A percentile compares a stretch with the other conserved stretches of the same genome.
Conservation (phyloP, 176 grass and related monocot genomes). For the Melocanna baccifera region DNA sequence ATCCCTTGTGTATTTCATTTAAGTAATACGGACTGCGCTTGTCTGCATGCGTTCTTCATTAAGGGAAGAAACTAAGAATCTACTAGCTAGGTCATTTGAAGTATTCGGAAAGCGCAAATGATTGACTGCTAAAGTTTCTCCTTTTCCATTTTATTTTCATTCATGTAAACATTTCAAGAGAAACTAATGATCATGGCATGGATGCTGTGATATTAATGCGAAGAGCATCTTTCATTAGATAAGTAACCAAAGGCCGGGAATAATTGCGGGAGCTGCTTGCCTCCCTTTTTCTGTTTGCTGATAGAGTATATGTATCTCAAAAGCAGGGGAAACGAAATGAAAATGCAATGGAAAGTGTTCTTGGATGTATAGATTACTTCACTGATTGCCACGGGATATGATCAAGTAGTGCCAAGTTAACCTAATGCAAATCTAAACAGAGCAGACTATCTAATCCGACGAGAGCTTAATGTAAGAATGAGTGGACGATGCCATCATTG, state of each 20-base stretch:
- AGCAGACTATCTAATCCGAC: slow-evolving; percentile 33
- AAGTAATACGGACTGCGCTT: not conserved
- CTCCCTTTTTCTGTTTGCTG: slow-evolving; percentile 11
- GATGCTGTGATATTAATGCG: slow-evolving; percentile 23
- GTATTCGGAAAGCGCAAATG: slow-evolving; percentile 34
- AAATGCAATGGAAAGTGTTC: slow-evolving; percentile 24
- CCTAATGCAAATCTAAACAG: slow-evolving; percentile 20
- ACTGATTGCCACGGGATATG: slow-evolving; percentile 33
- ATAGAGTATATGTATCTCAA: slow-evolving; percentile 31
- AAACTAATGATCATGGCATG: slow-evolving; percentile 23
- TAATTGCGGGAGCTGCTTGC: slow-evolving; percentile 42
- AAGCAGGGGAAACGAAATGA: slow-evolving; percentile 28
- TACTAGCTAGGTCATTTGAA: slow-evolving; percentile 23
- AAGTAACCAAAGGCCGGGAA: not conserved
- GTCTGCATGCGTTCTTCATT: slow-evolving; percentile 15
- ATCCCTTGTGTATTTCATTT: not conserved
- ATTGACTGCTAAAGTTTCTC: slow-evolving; percentile 40
- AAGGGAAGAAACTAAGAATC: slow-evolving; percentile 23
- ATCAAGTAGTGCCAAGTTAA: slow-evolving; percentile 29
- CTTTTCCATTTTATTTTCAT: not conserved
- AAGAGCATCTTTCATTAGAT: slow-evolving; percentile 32
- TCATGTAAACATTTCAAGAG: slow-evolving; percentile 21
- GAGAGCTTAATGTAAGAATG: slow-evolving; percentile 21
- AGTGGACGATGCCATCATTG: slow-evolving; percentile 44
- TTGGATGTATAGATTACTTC: slow-evolving; percentile 33